Evolutionary conservation across 495 filamentous ascomycete genomes (phyloP).

Genomic region (Massariosphaeria phaeospora): DNA sequence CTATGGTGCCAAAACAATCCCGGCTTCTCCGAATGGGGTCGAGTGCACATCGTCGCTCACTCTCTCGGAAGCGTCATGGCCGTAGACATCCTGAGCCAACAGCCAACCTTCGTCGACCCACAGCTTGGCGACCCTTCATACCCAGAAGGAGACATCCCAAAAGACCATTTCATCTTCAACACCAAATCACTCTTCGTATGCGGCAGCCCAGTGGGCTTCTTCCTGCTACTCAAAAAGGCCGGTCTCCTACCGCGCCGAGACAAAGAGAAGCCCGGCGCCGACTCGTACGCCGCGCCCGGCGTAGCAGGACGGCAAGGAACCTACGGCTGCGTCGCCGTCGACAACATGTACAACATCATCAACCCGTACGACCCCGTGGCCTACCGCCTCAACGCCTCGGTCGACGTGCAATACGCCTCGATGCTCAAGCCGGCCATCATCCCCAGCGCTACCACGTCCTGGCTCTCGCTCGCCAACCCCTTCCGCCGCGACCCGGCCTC

Average conservation of each 20-base stretch:
- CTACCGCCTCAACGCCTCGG: constrained; percentile 84
- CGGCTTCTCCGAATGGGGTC: constrained; percentile 70
- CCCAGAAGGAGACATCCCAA: constrained; percentile 41
- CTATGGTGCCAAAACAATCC: constrained; percentile 93
- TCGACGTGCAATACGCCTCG: constrained; percentile 73
- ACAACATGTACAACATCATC: constrained; percentile 96
- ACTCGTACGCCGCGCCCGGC: constrained; percentile 47
- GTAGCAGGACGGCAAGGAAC: constrained; percentile 69
- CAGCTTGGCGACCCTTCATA: constrained; percentile 49
- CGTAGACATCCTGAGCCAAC: constrained; percentile 80
- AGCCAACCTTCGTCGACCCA: constrained; percentile 63
- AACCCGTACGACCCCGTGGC: constrained; percentile 61
- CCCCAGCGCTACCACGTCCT: constrained; percentile 60
- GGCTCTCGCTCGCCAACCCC: constrained; percentile 20
- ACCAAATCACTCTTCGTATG: constrained; percentile 83
- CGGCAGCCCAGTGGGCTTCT: constrained; percentile 92
- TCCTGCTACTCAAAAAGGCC: constrained; percentile 80
- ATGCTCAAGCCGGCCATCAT: constrained; percentile 72
- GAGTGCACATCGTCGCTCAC: constrained; percentile 89
- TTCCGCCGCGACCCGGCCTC: constrained; percentile 5
- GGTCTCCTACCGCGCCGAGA: constrained; percentile 73
- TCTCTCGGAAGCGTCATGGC: constrained; percentile 92
- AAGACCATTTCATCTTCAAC: constrained; percentile 79
- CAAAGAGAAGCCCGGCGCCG: constrained; percentile 66
- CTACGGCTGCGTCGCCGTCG: constrained; percentile 87